Evolutionary conservation across 345 rosid species (phyloP), one percentile per base, ranked within the genome.

Genomic region (Populus ilicifolia): DNA sequence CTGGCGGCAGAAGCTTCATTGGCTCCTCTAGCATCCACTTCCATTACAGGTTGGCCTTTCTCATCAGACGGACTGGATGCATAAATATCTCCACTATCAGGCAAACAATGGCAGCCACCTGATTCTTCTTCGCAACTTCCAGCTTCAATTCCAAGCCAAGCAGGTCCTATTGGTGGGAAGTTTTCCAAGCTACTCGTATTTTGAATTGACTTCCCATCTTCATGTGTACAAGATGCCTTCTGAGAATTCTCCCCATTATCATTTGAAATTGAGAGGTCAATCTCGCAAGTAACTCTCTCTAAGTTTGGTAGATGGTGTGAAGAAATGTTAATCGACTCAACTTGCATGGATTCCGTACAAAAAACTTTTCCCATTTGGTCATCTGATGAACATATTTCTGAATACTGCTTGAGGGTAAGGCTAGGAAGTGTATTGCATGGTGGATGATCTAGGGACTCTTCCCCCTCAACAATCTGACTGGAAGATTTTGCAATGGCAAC

Each of bases 261-360:
- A 38, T 56, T n/a, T 56, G 63, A 56, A 23, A 56, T 56, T n/a
- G 63, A 56, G 23, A 23, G 29, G 10, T 56, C 63, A 56, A 56
- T 56, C 29, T n/a, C 63, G 11, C 27, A n/a, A 10, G 63, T 11
- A 56, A 9, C 63, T 56, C 27, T 10, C 14, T 56, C 63, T 3
- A 23, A 56, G 63, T n/a, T 56, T n/a, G 63, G 29, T 56, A 21
- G 63, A 56, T 10, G 27, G 43, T 68, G 73, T 70, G 79, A 70
- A 67, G 74, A 68, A 73, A 65, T 68, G 73, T 74, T 74, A 64
- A 17, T 63, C 35, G 73, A 46, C 43, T 71, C 80, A 10, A 74
- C 73, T 41, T 74, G 75, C 38, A 35, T 67, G 67, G 6, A 76
- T 69, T 79, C 80, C 7, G 16, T 30, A 54, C 67, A 33, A 1